phyloP scores from a whole-genome alignment of 2,329 filamentous ascomycete species.

The Talaromyces sp. region DNA sequence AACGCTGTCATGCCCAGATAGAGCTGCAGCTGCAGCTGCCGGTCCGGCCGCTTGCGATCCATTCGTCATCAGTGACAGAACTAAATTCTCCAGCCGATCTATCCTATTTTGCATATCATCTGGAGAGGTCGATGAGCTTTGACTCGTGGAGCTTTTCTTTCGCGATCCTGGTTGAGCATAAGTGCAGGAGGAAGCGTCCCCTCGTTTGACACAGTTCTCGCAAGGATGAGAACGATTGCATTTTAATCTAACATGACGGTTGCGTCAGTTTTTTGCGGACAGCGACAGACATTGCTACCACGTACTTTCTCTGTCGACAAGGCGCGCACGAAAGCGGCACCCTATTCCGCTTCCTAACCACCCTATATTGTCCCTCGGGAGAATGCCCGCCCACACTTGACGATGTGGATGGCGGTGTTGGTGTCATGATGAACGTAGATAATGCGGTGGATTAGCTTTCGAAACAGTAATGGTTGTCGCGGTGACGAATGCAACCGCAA shows the following conservation, averaged over 20 bases:
- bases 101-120: conserved; percentile 99
- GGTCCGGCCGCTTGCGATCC: conserved; percentile 60
- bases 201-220: conserved; percentile 89
- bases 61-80: conserved; percentile 90
- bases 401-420: conserved; percentile 52
- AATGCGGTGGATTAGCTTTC: not conserved
- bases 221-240: conserved; percentile 89
- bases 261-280: conserved; percentile 17
- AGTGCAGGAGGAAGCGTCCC: conserved; percentile 72
- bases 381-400: conserved; percentile 70
- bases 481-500: not conserved
- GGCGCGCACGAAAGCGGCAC: conserved; percentile 88
- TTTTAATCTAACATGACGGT: conserved; percentile 57
- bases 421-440: conserved; percentile 30
- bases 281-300: conserved; percentile 10
- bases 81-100: conserved; percentile 85
- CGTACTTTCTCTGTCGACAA: conserved; percentile 85
- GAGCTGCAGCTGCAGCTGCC: conserved; percentile 55
- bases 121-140: conserved; percentile 58
- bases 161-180: conserved; percentile 67
- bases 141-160: conserved; percentile 61
- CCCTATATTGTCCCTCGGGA: conserved; percentile 77
- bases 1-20: conserved; percentile 39
- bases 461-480: too few species aligned
- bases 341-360: conserved; percentile 86